Evolutionary conservation across 2,329 filamentous ascomycete species (phyloP), one percentile per base, ranked within the genome.

Genomic region (Orbilia oligospora): DNA sequence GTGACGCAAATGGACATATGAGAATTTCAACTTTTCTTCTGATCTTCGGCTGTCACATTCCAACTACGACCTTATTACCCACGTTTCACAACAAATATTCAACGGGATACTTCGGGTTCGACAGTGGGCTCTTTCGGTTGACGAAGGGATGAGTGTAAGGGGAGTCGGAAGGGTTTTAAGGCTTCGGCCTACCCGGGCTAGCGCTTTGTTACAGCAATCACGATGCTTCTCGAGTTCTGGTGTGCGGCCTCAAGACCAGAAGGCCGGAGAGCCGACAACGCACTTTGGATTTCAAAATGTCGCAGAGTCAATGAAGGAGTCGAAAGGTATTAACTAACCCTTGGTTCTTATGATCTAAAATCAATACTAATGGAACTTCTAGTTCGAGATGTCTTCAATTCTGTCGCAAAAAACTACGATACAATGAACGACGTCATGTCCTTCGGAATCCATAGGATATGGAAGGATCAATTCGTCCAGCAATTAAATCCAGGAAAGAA

Each of bases 361-460:
- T 16, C 46, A 8, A 33, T 48, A 44, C 36, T 53, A 49, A 44
- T 56, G 33, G 73, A 53, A 4, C 1, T 30, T 69, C 27, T 68
- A 88, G 94, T 97, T 48, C 92, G 92, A 77, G 90, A 89, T 49
- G 96, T 99, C 75, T 99, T 99, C 87, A 95, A 93, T 85, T 97
- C 92, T 81, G 96, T 99, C 48, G 96, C 96, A 81, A 91, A 93
- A 80, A 93, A 92, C 18, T 99, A 99, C 86, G 96, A 99, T 85
- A 92, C 91, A 80, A 99, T 99, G 96, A 99, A 99, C 86, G 96
- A 99, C 85, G 89, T 98, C 81, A 99, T 99, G 96, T 98, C 96
- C 6, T 89, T 99, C 58, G 96, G 96, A 70, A 94, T 97, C 86
- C 96, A 99, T 85, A 92, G 96, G 51, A 87, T 99, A 44, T 99